A percentile compares a stretch with the other conserved stretches of the same genome.
phyloP scores from a whole-genome alignment of 2,329 filamentous ascomycete genomes.

The Aspergillus sp. region DNA sequence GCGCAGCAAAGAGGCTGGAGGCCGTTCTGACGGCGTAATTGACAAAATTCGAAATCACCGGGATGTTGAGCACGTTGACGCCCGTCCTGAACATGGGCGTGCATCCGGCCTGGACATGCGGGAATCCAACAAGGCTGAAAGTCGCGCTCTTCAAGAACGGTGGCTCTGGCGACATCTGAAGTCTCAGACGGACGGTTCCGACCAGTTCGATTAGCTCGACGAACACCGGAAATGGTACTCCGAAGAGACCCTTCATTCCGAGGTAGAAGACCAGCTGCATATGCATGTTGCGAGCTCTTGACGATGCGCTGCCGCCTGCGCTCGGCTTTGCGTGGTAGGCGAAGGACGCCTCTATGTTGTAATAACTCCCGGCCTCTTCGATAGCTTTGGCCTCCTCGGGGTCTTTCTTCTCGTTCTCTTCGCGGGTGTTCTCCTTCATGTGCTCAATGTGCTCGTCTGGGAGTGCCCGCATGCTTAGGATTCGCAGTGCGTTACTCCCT shows the following conservation, averaged over 20 bases:
- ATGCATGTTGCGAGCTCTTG: slow-evolving; percentile 89
- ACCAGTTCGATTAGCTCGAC: slow-evolving; percentile 88
- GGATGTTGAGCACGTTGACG: slow-evolving; percentile 83
- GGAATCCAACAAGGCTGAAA: slow-evolving; percentile 87
- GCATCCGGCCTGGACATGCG: slow-evolving; percentile 80
- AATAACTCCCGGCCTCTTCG: slow-evolving; percentile 83
- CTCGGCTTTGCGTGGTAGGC: slow-evolving; percentile 83
- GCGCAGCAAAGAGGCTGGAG: slow-evolving; percentile 83
- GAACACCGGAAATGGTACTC: slow-evolving; percentile 76
- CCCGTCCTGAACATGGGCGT: slow-evolving; percentile 86
- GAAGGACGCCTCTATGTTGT: slow-evolving; percentile 83
- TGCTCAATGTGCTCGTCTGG: slow-evolving; percentile 74
- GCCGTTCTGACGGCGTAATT: slow-evolving; percentile 88
- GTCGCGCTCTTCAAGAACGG: slow-evolving; percentile 88
- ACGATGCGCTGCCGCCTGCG: slow-evolving; percentile 55
- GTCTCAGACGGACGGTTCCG: slow-evolving; percentile 69
- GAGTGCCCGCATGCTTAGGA: slow-evolving; percentile 76
- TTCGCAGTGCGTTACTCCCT: slow-evolving; percentile 79
- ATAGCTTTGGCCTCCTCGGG: slow-evolving; percentile 79
- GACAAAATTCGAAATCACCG: slow-evolving; percentile 90
- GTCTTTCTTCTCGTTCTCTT: slow-evolving; percentile 72
- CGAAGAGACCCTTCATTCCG: slow-evolving; percentile 79
- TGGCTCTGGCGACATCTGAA: slow-evolving; percentile 80
- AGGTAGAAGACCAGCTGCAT: slow-evolving; percentile 95
- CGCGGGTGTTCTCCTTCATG: slow-evolving; percentile 70